Conservation (phyloP, 441 rosid species). For the Flueggea neowawraea region DNA sequence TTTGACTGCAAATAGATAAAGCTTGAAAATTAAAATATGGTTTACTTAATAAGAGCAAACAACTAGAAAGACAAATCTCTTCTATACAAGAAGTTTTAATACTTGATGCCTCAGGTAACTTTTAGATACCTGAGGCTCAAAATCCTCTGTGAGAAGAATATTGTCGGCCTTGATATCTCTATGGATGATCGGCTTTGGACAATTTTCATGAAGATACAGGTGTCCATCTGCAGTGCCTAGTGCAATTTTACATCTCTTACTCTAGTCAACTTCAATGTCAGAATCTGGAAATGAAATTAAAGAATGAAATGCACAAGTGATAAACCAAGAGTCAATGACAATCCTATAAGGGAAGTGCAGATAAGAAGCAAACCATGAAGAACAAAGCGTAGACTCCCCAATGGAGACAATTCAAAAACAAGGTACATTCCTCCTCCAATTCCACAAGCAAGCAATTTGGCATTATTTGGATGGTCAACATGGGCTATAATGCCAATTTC, state of each 20-base stretch:
- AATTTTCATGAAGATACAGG: slow-evolving; percentile 77
- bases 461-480: slow-evolving; percentile 82
- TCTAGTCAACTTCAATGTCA: slow-evolving; percentile 58
- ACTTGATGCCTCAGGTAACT: slow-evolving; percentile 9
- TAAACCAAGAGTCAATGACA: neutral
- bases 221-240: slow-evolving; percentile 81
- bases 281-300: slow-evolving; percentile 37
- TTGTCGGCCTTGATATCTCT: slow-evolving; percentile 94
- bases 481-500: slow-evolving; percentile 90
- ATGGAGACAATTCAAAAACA: slow-evolving; percentile 66
- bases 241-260: slow-evolving; percentile 76
- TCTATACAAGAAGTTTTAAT: slow-evolving; percentile 2
- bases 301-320: slow-evolving; percentile 1
- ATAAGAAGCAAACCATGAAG: slow-evolving; percentile 59
- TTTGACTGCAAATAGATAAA: no score
- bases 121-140: slow-evolving; percentile 73
- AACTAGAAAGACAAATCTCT: slow-evolving; percentile 4
- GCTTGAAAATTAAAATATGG: neutral
- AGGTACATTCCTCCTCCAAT: slow-evolving; percentile 85
- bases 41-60: neutral
- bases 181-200: slow-evolving; percentile 85
- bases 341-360: neutral
- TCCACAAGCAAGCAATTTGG: slow-evolving; percentile 81
- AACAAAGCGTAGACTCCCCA: slow-evolving; percentile 75
- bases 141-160: slow-evolving; percentile 83